Conservation (phyloP, 805 yeast species). For the Candida tammaniensis region DNA sequence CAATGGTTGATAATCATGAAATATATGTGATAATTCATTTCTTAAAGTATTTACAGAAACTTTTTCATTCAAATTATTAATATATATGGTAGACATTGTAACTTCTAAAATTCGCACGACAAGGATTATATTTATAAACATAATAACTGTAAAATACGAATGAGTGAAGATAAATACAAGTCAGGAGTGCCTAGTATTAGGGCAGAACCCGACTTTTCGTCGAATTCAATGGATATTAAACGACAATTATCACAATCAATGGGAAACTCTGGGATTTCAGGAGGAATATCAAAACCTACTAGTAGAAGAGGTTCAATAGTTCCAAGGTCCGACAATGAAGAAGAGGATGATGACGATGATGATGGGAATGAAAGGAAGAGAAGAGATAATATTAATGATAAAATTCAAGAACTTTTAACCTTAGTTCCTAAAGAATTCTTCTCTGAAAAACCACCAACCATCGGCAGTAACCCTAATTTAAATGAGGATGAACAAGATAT, state of each 20-base stretch:
- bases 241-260: slow-evolving; percentile 40
- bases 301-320: slow-evolving; percentile 33
- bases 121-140: too few relatives aligned
- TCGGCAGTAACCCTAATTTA: slow-evolving; percentile 18
- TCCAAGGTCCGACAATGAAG: slow-evolving; percentile 16
- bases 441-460: slow-evolving; percentile 20
- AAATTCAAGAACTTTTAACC: slow-evolving; percentile 41
- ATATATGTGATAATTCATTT: slow-evolving; percentile 37
- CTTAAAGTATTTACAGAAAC: slow-evolving; percentile 53
- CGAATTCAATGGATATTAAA: slow-evolving; percentile 29
- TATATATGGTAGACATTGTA: slow-evolving; percentile 48
- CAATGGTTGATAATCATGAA: slow-evolving; percentile 42
- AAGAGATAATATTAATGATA: slow-evolving; percentile 43
- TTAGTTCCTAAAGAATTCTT: slow-evolving; percentile 37
- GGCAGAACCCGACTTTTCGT: slow-evolving; percentile 12
- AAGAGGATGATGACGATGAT: slow-evolving; percentile 26
- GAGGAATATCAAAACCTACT: slow-evolving; percentile 34
- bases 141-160: not conserved
- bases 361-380: slow-evolving; percentile 41
- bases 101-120: too few relatives aligned
- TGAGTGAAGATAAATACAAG: slow-evolving; percentile 2
- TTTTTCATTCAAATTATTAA: slow-evolving; percentile 72
- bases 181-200: slow-evolving; percentile 26
- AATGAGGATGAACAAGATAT: slow-evolving; percentile 21
- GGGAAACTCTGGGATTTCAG: slow-evolving; percentile 16